Conservation (phyloP, 768 basidiomycete genomes). For the Lenzites betulinus region DNA sequence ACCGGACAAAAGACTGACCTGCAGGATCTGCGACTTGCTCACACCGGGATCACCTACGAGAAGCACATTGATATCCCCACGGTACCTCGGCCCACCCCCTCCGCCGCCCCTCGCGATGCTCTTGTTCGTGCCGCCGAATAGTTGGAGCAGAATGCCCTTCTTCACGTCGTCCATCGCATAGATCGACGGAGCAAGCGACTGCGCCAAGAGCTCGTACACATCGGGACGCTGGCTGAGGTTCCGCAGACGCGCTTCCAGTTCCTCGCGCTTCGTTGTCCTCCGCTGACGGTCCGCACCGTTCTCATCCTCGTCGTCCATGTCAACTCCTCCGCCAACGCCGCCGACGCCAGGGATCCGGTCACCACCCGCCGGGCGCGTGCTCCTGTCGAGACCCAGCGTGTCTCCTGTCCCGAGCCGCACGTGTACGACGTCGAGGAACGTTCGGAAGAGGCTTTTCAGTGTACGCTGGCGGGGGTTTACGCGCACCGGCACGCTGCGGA, state of each 20-base stretch:
- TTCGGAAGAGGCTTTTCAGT: slow-evolving; percentile 96
- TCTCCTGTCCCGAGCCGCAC: slow-evolving; percentile 69
- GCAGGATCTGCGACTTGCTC: slow-evolving; percentile 92
- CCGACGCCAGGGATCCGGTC: slow-evolving; percentile 71
- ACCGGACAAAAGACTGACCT: slow-evolving; percentile 45
- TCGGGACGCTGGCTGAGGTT: slow-evolving; percentile 75
- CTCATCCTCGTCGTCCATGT: slow-evolving; percentile 62
- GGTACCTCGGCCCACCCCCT: slow-evolving; percentile 92
- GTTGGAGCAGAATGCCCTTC: slow-evolving; percentile 93
- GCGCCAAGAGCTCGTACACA: slow-evolving; percentile 82
- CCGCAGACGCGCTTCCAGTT: slow-evolving; percentile 77
- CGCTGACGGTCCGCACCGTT: slow-evolving; percentile 43
- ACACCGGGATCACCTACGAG: slow-evolving; percentile 98
- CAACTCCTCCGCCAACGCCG: slow-evolving; percentile 54
- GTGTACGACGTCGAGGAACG: slow-evolving; percentile 95
- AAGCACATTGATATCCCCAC: slow-evolving; percentile 97
- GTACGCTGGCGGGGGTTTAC: slow-evolving; percentile 90
- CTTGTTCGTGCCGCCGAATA: slow-evolving; percentile 99
- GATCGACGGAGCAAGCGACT: slow-evolving; percentile 90
- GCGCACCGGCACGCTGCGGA: slow-evolving; percentile 92
- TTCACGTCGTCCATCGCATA: slow-evolving; percentile 99
- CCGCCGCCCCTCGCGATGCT: slow-evolving; percentile 91
- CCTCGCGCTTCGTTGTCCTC: slow-evolving; percentile 52
- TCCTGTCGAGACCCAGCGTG: slow-evolving; percentile 74
- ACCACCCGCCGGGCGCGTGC: slow-evolving; percentile 69